A percentile compares a stretch with the other conserved stretches of the same genome.
Conservation (phyloP, 495 filamentous ascomycete genomes). For the Trichoderma gamsii region DNA sequence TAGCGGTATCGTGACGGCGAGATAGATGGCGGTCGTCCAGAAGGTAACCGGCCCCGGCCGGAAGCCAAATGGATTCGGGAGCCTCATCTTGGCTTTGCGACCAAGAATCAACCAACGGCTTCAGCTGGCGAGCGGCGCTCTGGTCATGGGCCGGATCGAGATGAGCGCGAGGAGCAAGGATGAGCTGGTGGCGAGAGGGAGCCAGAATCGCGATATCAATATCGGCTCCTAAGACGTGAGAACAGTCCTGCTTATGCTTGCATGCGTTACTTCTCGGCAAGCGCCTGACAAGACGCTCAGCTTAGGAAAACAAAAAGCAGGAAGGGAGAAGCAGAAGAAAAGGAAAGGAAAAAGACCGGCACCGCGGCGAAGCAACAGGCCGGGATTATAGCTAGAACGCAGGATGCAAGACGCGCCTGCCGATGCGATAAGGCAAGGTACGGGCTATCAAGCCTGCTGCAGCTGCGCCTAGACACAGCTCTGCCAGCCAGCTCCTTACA, state of each 20-base stretch:
- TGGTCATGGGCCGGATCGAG: neutral
- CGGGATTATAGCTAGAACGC: neutral
- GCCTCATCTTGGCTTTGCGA: conserved; percentile 2
- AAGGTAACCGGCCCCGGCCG: conserved; percentile 63
- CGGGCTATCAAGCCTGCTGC: neutral
- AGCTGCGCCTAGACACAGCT: neutral
- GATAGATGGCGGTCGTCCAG: conserved; percentile 62
- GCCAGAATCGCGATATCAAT: neutral
- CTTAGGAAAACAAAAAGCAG: neutral
- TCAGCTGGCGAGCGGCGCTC: neutral
- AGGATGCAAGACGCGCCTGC: neutral
- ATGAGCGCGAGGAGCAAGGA: neutral
- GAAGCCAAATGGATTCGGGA: conserved; percentile 44
- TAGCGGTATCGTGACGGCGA: conserved; percentile 62
- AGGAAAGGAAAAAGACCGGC: neutral
- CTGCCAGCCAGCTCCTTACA: neutral
- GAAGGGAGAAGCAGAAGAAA: conserved; percentile 1
- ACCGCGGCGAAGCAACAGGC: neutral
- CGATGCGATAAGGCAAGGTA: neutral
- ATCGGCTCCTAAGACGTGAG: neutral
- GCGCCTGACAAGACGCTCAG: conserved; percentile 2
- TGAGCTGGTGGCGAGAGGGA: neutral
- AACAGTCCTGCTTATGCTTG: neutral
- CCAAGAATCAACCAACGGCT: neutral
- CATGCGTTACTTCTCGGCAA: neutral